These are phyloP conservation scores for Pelargonium fulgidum DNA, from an alignment of 441 rosid genomes.

Conservation along the genomic window DNA sequence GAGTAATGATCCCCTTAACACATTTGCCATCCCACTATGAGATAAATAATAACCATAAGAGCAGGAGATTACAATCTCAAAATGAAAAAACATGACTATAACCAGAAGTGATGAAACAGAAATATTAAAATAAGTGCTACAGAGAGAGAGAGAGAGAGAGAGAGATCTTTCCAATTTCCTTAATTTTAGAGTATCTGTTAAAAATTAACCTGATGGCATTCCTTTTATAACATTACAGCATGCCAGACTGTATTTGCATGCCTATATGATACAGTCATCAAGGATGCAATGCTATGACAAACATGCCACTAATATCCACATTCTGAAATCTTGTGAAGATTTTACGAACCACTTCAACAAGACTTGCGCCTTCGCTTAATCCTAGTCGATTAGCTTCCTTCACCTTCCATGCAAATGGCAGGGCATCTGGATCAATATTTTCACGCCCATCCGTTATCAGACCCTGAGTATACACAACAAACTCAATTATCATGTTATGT, in stretches of 20 bases:
- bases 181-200: too few relatives aligned
- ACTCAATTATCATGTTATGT: not conserved
- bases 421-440: conserved; percentile 71
- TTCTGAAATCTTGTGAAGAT: conserved; percentile 8
- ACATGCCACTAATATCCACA: not conserved
- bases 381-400: conserved; percentile 87
- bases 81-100: not conserved
- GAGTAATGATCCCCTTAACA: not conserved
- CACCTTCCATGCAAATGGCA: conserved; percentile 74
- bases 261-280: not conserved
- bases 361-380: conserved; percentile 81
- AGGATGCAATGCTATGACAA: not conserved
- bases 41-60: not conserved
- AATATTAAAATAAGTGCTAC: too few relatives aligned
- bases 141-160: too few relatives aligned
- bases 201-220: too few relatives aligned
- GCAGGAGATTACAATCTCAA: not conserved
- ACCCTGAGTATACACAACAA: conserved; percentile 48
- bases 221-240: too few relatives aligned
- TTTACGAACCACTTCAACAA: conserved; percentile 86
- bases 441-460: conserved; percentile 82
- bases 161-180: too few relatives aligned
- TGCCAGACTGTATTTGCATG: not conserved
- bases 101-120: not conserved
- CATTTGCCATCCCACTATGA: not conserved